A percentile compares a stretch with the other conserved stretches of the same genome.
phyloP scores from a whole-genome alignment of 2,329 filamentous ascomycete species.

The Ophiostoma sp. region DNA sequence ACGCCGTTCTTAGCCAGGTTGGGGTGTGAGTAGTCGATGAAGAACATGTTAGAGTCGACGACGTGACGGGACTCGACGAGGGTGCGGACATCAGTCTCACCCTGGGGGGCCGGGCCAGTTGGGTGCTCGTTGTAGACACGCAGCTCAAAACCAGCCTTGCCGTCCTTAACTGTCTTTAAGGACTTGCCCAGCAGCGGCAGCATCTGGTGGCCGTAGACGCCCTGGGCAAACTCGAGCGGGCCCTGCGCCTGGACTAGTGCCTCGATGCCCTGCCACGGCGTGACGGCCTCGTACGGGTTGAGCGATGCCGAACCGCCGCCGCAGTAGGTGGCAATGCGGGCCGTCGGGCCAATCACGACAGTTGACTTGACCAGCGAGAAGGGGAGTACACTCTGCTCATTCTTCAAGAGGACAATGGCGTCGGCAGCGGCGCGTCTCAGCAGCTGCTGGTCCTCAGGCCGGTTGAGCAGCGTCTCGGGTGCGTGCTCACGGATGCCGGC shows the following conservation, averaged over 20 bases:
- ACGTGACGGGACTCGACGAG: constrained; percentile 45
- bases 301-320: constrained; percentile 34
- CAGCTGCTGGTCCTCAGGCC: constrained; percentile 20
- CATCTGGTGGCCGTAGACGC: constrained; percentile 28
- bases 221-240: constrained; percentile 33
- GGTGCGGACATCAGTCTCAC: neutral
- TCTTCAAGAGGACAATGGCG: constrained; percentile 42
- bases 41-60: constrained; percentile 44
- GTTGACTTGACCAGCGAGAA: constrained; percentile 45
- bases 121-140: constrained; percentile 26
- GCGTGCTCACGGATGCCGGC: constrained; percentile 23
- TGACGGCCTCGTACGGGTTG: constrained; percentile 46
- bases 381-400: constrained; percentile 55
- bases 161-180: constrained; percentile 19
- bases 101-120: neutral
- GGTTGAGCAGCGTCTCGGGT: constrained; percentile 15
- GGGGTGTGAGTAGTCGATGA: constrained; percentile 51
- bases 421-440: constrained; percentile 27
- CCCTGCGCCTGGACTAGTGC: constrained; percentile 34
- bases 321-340: constrained; percentile 41
- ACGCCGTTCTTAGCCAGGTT: constrained; percentile 34
- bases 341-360: constrained; percentile 53
- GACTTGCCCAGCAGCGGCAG: constrained; percentile 27
- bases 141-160: constrained; percentile 24
- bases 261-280: constrained; percentile 45